Evolutionary conservation across 2,329 filamentous ascomycete species (phyloP).

Genomic region (Stachybotrys echinatus): DNA sequence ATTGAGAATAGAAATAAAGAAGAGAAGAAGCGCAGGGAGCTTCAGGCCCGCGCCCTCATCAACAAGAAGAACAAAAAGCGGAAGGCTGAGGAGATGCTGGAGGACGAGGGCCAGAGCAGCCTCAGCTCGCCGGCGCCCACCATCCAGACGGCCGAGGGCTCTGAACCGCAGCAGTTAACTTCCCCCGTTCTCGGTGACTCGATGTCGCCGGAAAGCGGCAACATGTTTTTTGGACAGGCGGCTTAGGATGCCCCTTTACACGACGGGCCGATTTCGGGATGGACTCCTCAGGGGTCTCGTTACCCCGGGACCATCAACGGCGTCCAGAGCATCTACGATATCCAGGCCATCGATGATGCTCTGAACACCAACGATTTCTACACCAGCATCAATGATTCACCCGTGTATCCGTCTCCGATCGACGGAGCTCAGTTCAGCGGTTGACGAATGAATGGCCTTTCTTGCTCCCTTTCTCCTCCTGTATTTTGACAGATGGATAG

Average conservation of each 20-base stretch:
- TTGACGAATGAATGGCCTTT: too few relatives aligned
- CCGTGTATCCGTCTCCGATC: too few relatives aligned
- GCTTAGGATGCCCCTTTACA: not conserved
- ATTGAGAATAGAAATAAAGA: constrained; percentile 10
- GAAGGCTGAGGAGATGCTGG: constrained; percentile 39
- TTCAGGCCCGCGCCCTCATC: constrained; percentile 9
- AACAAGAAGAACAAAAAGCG: constrained; percentile 9
- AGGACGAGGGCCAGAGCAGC: constrained; percentile 18
- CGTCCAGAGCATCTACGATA: too few relatives aligned
- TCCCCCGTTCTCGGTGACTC: not conserved
- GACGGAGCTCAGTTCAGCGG: too few relatives aligned
- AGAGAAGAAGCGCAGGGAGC: constrained; percentile 13
- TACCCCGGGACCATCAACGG: too few relatives aligned
- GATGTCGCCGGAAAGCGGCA: not conserved
- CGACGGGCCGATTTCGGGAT: too few relatives aligned
- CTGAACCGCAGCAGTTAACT: not conserved
- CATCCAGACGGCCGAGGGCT: not conserved
- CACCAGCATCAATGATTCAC: too few relatives aligned
- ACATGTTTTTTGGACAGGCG: not conserved
- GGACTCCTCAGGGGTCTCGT: too few relatives aligned
- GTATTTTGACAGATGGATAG: too few relatives aligned
- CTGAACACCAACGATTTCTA: too few relatives aligned
- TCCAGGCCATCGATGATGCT: too few relatives aligned
- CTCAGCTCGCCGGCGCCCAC: not conserved
- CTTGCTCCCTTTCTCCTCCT: too few relatives aligned